These are phyloP conservation scores for Coniochaeta ligniaria DNA, from an alignment of 2,329 filamentous ascomycete species.

Conservation along the genomic window DNA sequence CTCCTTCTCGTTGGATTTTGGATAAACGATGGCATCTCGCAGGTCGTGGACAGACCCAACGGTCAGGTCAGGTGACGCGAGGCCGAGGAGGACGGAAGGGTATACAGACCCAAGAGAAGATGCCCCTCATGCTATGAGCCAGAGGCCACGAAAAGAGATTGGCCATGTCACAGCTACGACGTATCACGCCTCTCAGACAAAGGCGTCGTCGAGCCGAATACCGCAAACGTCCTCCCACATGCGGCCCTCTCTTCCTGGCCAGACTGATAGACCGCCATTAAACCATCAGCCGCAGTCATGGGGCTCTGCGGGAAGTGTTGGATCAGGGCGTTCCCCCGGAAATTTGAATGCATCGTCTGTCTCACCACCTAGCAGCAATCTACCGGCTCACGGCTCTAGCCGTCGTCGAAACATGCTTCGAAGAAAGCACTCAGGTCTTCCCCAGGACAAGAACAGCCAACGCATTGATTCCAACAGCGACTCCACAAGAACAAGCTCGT, in stretches of 20 bases:
- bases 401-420: constrained; percentile 36
- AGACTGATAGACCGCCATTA: constrained; percentile 25
- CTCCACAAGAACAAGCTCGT: constrained; percentile 31
- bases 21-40: constrained; percentile 15
- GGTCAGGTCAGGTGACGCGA: constrained; percentile 11
- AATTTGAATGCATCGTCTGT: constrained; percentile 21
- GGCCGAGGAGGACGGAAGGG: constrained; percentile 5
- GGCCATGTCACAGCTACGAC: constrained; percentile 8
- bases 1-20: constrained; percentile 9
- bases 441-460: constrained; percentile 26
- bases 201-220: constrained; percentile 23
- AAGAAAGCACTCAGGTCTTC: constrained; percentile 41
- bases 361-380: constrained; percentile 25
- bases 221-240: constrained; percentile 25
- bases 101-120: constrained; percentile 5
- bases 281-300: constrained; percentile 36
- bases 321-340: constrained; percentile 21
- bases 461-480: constrained; percentile 25
- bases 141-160: constrained; percentile 6
- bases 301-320: constrained; percentile 27
- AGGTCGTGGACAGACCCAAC: constrained; percentile 11
- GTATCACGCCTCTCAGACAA: constrained; percentile 14
- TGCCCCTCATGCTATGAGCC: constrained; percentile 4
- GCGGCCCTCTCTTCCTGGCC: constrained; percentile 17
- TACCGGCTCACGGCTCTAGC: constrained; percentile 19